Evolutionary conservation across 257 asterid species (phyloP).

Genomic region (Ligustrum vulgare): DNA sequence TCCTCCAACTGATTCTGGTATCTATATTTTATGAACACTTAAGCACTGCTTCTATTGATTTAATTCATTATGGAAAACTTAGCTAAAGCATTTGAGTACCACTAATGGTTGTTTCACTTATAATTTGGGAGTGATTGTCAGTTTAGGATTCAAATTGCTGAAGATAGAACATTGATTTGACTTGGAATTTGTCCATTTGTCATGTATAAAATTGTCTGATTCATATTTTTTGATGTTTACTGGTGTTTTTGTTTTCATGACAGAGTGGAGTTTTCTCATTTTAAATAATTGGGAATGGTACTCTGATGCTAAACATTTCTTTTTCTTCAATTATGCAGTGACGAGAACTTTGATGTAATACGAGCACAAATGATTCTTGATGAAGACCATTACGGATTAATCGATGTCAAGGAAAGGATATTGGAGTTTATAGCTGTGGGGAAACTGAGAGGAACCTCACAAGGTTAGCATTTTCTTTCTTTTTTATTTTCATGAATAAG

Average conservation of each 20-base stretch:
- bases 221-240: not conserved
- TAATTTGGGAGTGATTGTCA: too few relatives aligned
- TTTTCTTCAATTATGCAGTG: constrained; percentile 48
- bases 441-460: constrained; percentile 93
- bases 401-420: constrained; percentile 97
- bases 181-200: not conserved
- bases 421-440: constrained; percentile 99
- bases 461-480: constrained; percentile 57
- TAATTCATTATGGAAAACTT: too few relatives aligned
- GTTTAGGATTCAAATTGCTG: too few relatives aligned
- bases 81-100: too few relatives aligned
- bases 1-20: too few relatives aligned
- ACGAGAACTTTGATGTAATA: constrained; percentile 85
- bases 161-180: constrained; percentile 7
- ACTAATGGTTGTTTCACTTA: too few relatives aligned
- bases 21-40: too few relatives aligned
- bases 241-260: constrained; percentile 12
- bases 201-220: not conserved
- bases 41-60: too few relatives aligned
- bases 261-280: not conserved
- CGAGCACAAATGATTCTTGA: constrained; percentile 88
- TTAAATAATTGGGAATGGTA: not conserved
- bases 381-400: constrained; percentile 97
- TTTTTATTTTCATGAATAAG: constrained; percentile 18
- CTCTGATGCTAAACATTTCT: constrained; percentile 18